Conservation (phyloP, 140 eudicot genomes). For the Anethum foeniculum region DNA sequence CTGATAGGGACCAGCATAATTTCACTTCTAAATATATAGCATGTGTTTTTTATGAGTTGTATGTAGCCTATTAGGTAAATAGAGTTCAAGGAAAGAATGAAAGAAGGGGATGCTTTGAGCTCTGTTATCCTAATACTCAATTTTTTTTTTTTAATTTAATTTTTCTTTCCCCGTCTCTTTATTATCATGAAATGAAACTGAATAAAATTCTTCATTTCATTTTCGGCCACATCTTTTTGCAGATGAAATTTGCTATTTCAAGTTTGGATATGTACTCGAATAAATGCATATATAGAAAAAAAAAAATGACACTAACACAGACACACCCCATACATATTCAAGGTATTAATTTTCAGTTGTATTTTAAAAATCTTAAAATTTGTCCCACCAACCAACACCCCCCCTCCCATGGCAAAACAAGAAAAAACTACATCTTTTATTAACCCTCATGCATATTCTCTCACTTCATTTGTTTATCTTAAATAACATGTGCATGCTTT, state of each 20-base stretch:
- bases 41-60: not conserved
- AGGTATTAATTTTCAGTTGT: not conserved
- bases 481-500: not conserved
- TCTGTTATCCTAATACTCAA: not conserved
- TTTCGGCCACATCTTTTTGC: not conserved
- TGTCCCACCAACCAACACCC: not conserved
- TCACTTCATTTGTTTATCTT: not conserved
- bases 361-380: not conserved
- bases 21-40: not conserved
- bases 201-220: not conserved
- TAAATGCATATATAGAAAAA: not conserved
- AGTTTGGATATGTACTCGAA: not conserved
- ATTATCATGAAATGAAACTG: not conserved
- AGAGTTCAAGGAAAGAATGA: not conserved
- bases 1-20: not conserved
- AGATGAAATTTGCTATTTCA: not conserved
- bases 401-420: not conserved
- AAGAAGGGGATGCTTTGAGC: not conserved
- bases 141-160: not conserved
- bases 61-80: not conserved
- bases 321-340: not conserved
- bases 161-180: not conserved
- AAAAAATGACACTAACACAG: not conserved
- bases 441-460: not conserved
- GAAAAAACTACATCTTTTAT: not conserved